Base-by-base conservation (phyloP, 768 basidiomycete genomes). In the Cyclocybe cylindracea region DNA sequence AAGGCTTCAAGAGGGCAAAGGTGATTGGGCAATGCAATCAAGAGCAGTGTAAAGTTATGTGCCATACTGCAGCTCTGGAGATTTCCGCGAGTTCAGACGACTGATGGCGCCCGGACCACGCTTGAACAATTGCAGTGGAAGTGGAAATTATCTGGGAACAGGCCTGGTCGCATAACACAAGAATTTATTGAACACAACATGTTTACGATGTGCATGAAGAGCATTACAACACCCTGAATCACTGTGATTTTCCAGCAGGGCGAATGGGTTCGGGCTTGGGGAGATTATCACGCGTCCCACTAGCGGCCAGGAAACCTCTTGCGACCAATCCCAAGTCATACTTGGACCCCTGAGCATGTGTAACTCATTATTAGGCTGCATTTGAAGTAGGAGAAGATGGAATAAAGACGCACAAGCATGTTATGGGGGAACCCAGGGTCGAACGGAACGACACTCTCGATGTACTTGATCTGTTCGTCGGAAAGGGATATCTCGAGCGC, bases 371-470 rank as follows among this genome's bases (percentile, higher is more conserved):
- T 24, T 24, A 24, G 24, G 24, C 24, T 4, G 40, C 14, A 10
- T 18, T n/a, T 7, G 10, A n/a, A 24, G 13, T 35, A 32, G 43
- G n/a, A n/a, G n/a, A 41, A 39, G 24, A 24, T 24, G 24, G 24
- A 24, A 24, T 5, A 29, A 31, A 14, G 5, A 66, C 68, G 41
- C 42, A 70, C 69, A 46, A 69, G 50, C 42, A 70, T 51, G 16
- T 41, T 55, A 10, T 37, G 31, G n/a, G 70, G 71, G 70, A 82
- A 83, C 5, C 79, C 81, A 19, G 48, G 33, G 31, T 76, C 73
- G 53, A 81, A 78, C 0, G 73, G 69, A 13, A 70, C 46, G 9
- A 69, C 60, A 33, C 63, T 60, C 46, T 82, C 81, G 14, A 83
- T 54, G 33, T 62, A 68, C 39, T 61, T 57, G 40, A 81, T 77